Evolutionary conservation across 257 asterid species (phyloP).

Genomic region (Galeopsis tetrahit): DNA sequence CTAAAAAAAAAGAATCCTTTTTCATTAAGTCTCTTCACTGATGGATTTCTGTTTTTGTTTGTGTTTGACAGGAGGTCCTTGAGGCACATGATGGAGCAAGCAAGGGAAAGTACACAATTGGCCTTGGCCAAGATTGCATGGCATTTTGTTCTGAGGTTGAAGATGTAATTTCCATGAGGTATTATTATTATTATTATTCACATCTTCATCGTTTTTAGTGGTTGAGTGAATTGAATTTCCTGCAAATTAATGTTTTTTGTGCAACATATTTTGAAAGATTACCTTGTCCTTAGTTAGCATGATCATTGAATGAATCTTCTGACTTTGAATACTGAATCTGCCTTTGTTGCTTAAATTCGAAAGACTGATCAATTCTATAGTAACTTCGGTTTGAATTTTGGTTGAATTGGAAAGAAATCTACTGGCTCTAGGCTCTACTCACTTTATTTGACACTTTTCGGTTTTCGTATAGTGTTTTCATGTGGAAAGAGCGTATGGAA

Average conservation of each 20-base stretch:
- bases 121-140: constrained; percentile 99
- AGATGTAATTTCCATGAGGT: constrained; percentile 99
- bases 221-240: constrained; percentile 16
- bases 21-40: neutral
- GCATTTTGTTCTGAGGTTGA: constrained; percentile 94
- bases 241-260: neutral
- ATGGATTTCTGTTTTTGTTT: constrained; percentile 23
- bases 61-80: constrained; percentile 67
- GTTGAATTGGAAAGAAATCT: constrained; percentile 22
- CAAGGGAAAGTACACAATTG: constrained; percentile 98
- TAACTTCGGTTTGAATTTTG: constrained; percentile 7
- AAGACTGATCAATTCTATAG: constrained; percentile 13
- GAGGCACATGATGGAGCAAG: constrained; percentile 99
- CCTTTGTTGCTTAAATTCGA: neutral
- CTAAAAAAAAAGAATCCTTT: neutral
- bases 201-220: too few species aligned
- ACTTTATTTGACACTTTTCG: neutral
- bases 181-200: constrained; percentile 10
- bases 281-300: constrained; percentile 8
- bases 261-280: constrained; percentile 10
- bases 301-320: constrained; percentile 7
- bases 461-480: neutral
- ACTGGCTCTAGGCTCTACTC: neutral
- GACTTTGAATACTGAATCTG: constrained; percentile 2
- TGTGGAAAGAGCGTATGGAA: neutral